Evolutionary conservation across 2,329 filamentous ascomycete species (phyloP).

Genomic region (Fusarium beomiforme): DNA sequence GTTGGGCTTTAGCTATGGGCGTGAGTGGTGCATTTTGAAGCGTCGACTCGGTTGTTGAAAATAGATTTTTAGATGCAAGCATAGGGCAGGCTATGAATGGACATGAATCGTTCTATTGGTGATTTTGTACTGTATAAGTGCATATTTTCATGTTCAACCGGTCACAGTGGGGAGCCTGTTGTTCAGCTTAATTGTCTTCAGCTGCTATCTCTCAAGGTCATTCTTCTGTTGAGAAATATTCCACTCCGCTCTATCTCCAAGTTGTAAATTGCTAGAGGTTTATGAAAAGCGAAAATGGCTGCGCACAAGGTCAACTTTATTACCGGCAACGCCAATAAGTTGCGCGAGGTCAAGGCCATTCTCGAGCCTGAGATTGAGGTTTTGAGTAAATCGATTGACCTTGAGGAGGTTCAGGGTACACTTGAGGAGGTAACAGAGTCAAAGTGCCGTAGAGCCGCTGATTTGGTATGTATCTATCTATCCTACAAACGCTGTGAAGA

Average conservation of each 20-base stretch:
- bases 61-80: slow-evolving; percentile 37
- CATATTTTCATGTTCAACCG: slow-evolving; percentile 19
- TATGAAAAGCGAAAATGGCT: slow-evolving; percentile 49
- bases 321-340: slow-evolving; percentile 94
- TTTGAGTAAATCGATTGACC: slow-evolving; percentile 77
- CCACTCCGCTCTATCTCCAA: not conserved
- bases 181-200: slow-evolving; percentile 9
- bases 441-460: slow-evolving; percentile 86
- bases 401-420: slow-evolving; percentile 90
- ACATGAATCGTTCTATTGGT: slow-evolving; percentile 33
- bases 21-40: not conserved
- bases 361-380: slow-evolving; percentile 79
- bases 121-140: slow-evolving; percentile 21
- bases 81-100: slow-evolving; percentile 28
- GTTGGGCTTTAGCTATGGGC: not conserved
- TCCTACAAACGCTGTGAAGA: not conserved
- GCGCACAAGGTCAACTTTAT: slow-evolving; percentile 81
- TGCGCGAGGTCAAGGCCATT: slow-evolving; percentile 88
- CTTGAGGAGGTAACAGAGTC: slow-evolving; percentile 91
- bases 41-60: slow-evolving; percentile 25
- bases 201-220: not conserved
- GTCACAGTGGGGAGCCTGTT: slow-evolving; percentile 11
- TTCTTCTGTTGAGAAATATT: not conserved
- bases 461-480: slow-evolving; percentile 64
- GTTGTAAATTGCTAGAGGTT: not conserved